Conservation (phyloP, 108 stramenopile species). For the Cyclotella sp. region DNA sequence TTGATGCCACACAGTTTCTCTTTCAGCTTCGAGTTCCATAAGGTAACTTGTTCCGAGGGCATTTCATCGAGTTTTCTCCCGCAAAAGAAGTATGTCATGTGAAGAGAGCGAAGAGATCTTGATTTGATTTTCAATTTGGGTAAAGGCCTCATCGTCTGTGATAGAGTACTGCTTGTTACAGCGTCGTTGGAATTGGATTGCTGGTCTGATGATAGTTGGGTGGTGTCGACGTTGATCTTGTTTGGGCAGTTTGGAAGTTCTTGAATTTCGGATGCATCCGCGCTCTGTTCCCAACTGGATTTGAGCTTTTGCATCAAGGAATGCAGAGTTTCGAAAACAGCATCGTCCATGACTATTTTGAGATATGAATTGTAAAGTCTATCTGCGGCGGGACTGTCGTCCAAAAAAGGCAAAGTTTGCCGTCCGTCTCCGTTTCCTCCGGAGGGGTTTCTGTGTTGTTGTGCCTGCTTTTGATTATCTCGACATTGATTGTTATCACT, state of each 20-base stretch:
- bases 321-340: slow-evolving; percentile 38
- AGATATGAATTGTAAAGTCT: slow-evolving; percentile 54
- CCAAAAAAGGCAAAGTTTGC: too few species aligned
- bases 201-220: background rate
- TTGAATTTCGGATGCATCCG: slow-evolving; percentile 2
- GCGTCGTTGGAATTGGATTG: background rate
- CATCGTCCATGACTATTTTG: slow-evolving; percentile 58
- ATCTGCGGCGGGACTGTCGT: too few species aligned
- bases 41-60: slow-evolving; percentile 41
- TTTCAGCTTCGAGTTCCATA: slow-evolving; percentile 46
- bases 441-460: too few species aligned
- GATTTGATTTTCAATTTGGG: slow-evolving; percentile 35
- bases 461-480: too few species aligned
- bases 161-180: background rate
- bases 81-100: slow-evolving; percentile 73
- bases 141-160: slow-evolving; percentile 18
- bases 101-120: slow-evolving; percentile 57
- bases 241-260: background rate
- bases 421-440: too few species aligned
- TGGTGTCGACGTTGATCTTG: too few species aligned
- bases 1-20: slow-evolving; percentile 13
- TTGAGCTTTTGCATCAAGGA: slow-evolving; percentile 18
- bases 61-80: slow-evolving; percentile 55
- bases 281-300: slow-evolving; percentile 14
- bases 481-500: too few species aligned